Conservation (phyloP, 1,284 basidiomycete genomes). For the Pyrrhoderma noxium region DNA sequence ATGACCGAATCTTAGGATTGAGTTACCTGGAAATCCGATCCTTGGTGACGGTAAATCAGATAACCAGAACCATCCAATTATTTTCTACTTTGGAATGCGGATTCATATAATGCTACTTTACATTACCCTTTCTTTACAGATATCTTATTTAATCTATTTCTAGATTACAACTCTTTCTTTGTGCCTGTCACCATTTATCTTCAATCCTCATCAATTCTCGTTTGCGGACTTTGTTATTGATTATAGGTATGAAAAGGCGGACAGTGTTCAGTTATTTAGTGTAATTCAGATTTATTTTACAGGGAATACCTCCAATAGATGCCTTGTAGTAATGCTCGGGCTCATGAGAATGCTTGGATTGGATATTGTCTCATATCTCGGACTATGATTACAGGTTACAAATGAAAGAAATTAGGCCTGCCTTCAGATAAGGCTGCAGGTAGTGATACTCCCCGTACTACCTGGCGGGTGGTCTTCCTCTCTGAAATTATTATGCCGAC, state of each 20-base stretch:
- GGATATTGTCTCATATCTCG: conserved; percentile 92
- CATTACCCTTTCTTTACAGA: too few relatives aligned
- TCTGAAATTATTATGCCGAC: conserved; percentile 85
- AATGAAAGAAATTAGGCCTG: conserved; percentile 90
- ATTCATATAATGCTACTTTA: too few relatives aligned
- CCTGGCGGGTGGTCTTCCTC: conserved; percentile 83
- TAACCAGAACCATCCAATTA: too few relatives aligned
- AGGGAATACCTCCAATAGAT: conserved; percentile 96
- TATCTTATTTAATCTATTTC: too few relatives aligned
- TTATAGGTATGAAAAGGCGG: too few relatives aligned
- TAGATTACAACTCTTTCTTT: too few relatives aligned
- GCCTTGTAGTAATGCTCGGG: conserved; percentile 91
- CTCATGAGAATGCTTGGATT: conserved; percentile 97
- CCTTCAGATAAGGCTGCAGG: conserved; percentile 89
- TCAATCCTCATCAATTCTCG: too few relatives aligned
- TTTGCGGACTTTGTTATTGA: too few relatives aligned
- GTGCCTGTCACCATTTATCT: too few relatives aligned
- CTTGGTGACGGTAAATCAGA: conserved; percentile 98
- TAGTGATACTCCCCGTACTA: conserved; percentile 79
- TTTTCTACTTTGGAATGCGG: too few relatives aligned
- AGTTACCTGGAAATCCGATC: conserved; percentile 97
- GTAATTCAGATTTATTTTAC: neutral
- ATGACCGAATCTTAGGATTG: conserved; percentile 96
- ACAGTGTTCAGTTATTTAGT: neutral
- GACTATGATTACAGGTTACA: conserved; percentile 96